A percentile compares a stretch with the other conserved stretches of the same genome.
Evolutionary conservation across 106 monocot genomes (phyloP).

Genomic region (Dendrobium nobile): DNA sequence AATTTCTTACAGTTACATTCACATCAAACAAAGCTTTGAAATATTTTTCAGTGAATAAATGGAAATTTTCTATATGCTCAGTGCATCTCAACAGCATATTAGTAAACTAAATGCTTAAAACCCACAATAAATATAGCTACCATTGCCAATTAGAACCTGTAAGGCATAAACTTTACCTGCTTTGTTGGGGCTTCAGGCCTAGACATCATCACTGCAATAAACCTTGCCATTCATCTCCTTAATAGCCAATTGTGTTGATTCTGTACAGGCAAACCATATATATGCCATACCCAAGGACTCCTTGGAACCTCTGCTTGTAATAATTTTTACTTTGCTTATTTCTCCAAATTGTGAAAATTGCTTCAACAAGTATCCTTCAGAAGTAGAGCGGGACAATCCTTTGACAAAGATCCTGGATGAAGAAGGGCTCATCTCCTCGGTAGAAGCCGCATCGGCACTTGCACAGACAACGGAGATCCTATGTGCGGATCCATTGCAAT

Average conservation of each 20-base stretch:
- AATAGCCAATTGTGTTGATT: constrained; percentile 31
- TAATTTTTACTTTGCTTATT: constrained; percentile 42
- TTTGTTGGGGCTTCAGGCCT: constrained; percentile 37
- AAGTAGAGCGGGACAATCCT: constrained; percentile 42
- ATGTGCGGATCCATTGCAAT: neutral
- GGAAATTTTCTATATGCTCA: too few relatives aligned
- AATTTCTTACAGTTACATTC: too few relatives aligned
- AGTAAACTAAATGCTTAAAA: too few relatives aligned
- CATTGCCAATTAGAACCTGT: constrained; percentile 15
- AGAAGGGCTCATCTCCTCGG: neutral
- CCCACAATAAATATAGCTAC: too few relatives aligned
- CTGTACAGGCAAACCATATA: constrained; percentile 45
- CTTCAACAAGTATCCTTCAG: constrained; percentile 40
- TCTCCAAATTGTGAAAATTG: constrained; percentile 52
- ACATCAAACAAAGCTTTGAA: too few relatives aligned
- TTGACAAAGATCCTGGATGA: constrained; percentile 7
- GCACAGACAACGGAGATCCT: neutral
- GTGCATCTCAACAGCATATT: too few relatives aligned
- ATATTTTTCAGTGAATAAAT: too few relatives aligned
- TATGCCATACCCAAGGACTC: constrained; percentile 53
- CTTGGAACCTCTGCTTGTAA: constrained; percentile 32
- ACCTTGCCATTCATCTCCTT: constrained; percentile 68
- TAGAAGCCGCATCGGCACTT: neutral
- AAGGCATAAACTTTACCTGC: constrained; percentile 24
- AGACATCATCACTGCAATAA: constrained; percentile 36